These are phyloP conservation scores for Iberis amara DNA, from an alignment of 441 rosid species.

Conservation along the genomic window DNA sequence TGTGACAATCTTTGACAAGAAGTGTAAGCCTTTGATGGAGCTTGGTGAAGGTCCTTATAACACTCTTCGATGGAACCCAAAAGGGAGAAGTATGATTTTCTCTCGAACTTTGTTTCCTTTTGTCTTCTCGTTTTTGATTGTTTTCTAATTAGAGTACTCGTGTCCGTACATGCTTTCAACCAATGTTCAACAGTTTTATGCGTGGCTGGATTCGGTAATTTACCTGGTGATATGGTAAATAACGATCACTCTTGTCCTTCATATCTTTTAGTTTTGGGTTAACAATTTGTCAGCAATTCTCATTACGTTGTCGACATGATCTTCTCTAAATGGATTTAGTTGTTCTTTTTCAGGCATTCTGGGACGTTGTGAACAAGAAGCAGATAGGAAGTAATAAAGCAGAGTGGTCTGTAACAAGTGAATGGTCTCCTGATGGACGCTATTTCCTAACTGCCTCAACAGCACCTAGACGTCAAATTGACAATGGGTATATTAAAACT, in stretches of 20 bases:
- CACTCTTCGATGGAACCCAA: slow-evolving; percentile 88
- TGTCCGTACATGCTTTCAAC: slow-evolving; percentile 26
- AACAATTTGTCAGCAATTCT: neutral
- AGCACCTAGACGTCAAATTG: slow-evolving; percentile 88
- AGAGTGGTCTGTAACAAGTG: slow-evolving; percentile 82
- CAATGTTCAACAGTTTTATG: slow-evolving; percentile 55
- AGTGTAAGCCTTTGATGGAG: slow-evolving; percentile 77
- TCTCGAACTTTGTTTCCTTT: slow-evolving; percentile 2
- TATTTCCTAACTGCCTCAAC: slow-evolving; percentile 93
- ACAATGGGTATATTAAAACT: slow-evolving; percentile 65
- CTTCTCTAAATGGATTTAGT: slow-evolving; percentile 3
- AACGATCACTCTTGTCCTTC: slow-evolving; percentile 14
- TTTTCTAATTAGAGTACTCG: neutral
- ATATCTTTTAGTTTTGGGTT: slow-evolving; percentile 2
- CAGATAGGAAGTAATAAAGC: slow-evolving; percentile 73
- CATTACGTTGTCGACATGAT: neutral
- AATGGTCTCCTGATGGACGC: slow-evolving; percentile 88
- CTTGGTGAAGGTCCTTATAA: slow-evolving; percentile 89
- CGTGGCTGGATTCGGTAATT: slow-evolving; percentile 96
- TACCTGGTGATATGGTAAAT: slow-evolving; percentile 95
- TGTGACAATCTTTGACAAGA: slow-evolving; percentile 80
- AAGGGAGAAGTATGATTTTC: slow-evolving; percentile 73
- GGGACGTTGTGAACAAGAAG: slow-evolving; percentile 67
- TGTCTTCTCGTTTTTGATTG: slow-evolving; percentile 3
- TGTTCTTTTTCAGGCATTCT: slow-evolving; percentile 56